Conservation (phyloP, 495 filamentous ascomycete genomes). For the Collariella sp. region DNA sequence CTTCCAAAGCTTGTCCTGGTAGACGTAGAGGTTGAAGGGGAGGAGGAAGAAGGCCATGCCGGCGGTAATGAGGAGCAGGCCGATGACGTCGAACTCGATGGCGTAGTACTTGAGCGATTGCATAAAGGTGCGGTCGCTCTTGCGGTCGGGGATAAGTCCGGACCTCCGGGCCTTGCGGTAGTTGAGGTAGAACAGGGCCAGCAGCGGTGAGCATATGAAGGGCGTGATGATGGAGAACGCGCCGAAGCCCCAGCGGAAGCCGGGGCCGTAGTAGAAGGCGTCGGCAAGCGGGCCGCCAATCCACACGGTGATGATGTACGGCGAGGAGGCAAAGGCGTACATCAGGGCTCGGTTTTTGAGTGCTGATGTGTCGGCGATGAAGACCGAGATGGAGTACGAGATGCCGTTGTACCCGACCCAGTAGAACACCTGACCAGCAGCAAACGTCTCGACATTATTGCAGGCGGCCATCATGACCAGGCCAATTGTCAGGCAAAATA, state of each 20-base stretch:
- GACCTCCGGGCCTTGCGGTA: slow-evolving; percentile 48
- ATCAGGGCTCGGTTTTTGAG: slow-evolving; percentile 56
- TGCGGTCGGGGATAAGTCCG: slow-evolving; percentile 40
- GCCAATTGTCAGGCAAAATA: slow-evolving; percentile 32
- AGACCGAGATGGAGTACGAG: slow-evolving; percentile 49
- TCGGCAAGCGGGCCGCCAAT: slow-evolving; percentile 40
- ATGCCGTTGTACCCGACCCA: slow-evolving; percentile 49
- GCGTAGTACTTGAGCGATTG: slow-evolving; percentile 47
- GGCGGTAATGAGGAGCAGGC: slow-evolving; percentile 36
- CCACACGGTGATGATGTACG: slow-evolving; percentile 57
- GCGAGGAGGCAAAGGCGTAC: slow-evolving; percentile 53
- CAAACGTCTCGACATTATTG: slow-evolving; percentile 41
- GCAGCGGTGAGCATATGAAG: slow-evolving; percentile 46
- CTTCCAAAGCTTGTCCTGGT: slow-evolving; percentile 44
- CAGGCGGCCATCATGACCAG: slow-evolving; percentile 46
- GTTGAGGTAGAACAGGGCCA: slow-evolving; percentile 48
- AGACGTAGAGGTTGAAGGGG: slow-evolving; percentile 43
- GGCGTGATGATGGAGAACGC: slow-evolving; percentile 52
- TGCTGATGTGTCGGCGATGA: slow-evolving; percentile 58
- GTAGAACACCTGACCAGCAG: slow-evolving; percentile 47
- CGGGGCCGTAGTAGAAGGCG: slow-evolving; percentile 36
- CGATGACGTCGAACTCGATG: slow-evolving; percentile 46
- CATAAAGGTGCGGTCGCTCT: slow-evolving; percentile 39
- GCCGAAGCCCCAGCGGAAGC: slow-evolving; percentile 59
- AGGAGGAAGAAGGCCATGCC: slow-evolving; percentile 39